These are phyloP conservation scores for Phlyctochytrium planicorne DNA, from an alignment of 192 early-diverging fungal species.

Conservation along the genomic window DNA sequence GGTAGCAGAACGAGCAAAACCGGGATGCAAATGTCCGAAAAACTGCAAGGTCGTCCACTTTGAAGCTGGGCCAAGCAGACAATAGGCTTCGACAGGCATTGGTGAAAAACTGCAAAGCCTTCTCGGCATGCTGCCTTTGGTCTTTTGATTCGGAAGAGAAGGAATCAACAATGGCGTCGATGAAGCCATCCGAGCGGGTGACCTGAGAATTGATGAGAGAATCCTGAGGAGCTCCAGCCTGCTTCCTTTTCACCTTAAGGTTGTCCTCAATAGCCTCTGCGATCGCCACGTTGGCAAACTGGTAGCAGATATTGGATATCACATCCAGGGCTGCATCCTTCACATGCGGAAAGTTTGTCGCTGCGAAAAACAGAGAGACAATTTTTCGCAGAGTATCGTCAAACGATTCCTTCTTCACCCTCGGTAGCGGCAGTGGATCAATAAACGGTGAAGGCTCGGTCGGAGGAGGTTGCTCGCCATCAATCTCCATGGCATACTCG, in stretches of 20 bases:
- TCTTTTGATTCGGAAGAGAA: constrained; percentile 67
- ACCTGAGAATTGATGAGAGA: constrained; percentile 33
- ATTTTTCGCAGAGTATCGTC: constrained; percentile 65
- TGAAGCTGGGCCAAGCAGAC: not conserved
- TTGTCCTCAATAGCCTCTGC: constrained; percentile 62
- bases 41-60: constrained; percentile 57
- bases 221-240: constrained; percentile 22
- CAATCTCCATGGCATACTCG: constrained; percentile 19
- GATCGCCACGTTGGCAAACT: constrained; percentile 75
- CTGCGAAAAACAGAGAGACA: constrained; percentile 64
- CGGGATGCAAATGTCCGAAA: constrained; percentile 79
- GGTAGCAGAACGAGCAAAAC: constrained; percentile 91
- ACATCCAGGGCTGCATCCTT: constrained; percentile 62
- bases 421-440: constrained; percentile 31
- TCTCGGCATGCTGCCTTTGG: constrained; percentile 64
- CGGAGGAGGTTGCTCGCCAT: constrained; percentile 6
- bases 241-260: constrained; percentile 42
- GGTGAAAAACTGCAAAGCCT: constrained; percentile 65
- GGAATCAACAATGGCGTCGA: constrained; percentile 76
- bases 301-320: constrained; percentile 64
- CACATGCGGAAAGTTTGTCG: constrained; percentile 50
- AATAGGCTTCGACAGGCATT: constrained; percentile 36
- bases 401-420: constrained; percentile 61
- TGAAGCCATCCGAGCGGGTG: constrained; percentile 58
- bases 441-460: constrained; percentile 40